Conservation (phyloP, 169 alveolate species). For the Eimeria falciformis region DNA sequence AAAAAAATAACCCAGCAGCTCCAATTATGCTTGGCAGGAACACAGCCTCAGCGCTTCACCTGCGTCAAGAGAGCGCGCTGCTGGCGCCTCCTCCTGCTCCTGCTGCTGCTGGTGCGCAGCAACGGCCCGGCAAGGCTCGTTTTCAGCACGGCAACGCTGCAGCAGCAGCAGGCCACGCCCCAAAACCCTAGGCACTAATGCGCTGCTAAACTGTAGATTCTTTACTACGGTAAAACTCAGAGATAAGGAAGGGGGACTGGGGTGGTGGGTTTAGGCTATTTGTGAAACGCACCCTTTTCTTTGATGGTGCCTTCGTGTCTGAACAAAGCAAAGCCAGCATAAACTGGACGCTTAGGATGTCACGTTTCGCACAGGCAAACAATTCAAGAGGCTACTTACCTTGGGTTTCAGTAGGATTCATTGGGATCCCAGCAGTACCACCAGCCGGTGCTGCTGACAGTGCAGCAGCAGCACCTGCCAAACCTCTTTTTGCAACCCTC, state of each 20-base stretch:
- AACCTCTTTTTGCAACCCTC: too few relatives aligned
- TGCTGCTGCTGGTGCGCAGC: conserved; percentile 3
- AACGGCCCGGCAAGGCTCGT: not conserved
- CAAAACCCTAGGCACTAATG: not conserved
- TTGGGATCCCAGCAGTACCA: not conserved
- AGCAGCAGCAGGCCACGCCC: not conserved
- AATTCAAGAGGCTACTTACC: too few relatives aligned
- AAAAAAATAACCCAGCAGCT: too few relatives aligned
- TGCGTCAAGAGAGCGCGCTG: not conserved
- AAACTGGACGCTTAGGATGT: not conserved
- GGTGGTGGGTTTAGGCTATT: too few relatives aligned
- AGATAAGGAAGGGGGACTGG: too few relatives aligned
- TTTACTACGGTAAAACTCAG: not conserved
- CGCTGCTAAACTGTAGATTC: not conserved
- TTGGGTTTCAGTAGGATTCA: conserved; percentile 11
- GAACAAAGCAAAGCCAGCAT: not conserved
- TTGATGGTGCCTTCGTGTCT: too few relatives aligned
- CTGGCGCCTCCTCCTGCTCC: not conserved
- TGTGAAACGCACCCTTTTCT: not conserved
- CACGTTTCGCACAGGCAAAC: too few relatives aligned
- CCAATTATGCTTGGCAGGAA: too few relatives aligned
- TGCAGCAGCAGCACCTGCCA: not conserved
- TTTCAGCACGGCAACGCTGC: conserved; percentile 38
- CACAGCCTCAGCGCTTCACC: too few relatives aligned
- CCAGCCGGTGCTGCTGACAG: not conserved